phyloP scores from a whole-genome alignment of 2,329 filamentous ascomycete genomes.

The Cladophialophora psammophila region DNA sequence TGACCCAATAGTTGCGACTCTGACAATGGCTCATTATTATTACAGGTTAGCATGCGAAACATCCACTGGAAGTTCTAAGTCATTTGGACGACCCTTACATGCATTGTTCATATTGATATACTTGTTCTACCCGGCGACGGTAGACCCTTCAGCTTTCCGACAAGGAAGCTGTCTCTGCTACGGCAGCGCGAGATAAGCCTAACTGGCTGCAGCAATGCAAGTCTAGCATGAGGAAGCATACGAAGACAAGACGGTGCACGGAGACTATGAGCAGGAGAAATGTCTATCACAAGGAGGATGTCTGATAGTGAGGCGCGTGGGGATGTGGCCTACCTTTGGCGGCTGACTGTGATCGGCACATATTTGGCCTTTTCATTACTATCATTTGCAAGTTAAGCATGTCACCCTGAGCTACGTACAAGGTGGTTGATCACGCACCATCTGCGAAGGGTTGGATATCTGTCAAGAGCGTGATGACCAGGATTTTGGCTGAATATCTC shows the following conservation, averaged over 20 bases:
- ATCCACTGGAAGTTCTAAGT: slow-evolving; percentile 55
- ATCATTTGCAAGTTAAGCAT: not conserved
- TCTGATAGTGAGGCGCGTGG: not conserved
- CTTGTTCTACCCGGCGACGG: slow-evolving; percentile 47
- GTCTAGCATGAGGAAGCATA: slow-evolving; percentile 9
- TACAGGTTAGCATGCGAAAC: slow-evolving; percentile 47
- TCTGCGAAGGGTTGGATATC: not conserved
- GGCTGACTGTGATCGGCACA: not conserved
- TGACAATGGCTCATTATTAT: not conserved
- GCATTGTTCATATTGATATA: slow-evolving; percentile 57
- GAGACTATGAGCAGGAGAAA: slow-evolving; percentile 19
- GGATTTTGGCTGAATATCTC: not conserved
- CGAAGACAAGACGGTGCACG: slow-evolving; percentile 19
- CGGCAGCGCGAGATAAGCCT: not conserved
- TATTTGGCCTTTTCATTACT: not conserved
- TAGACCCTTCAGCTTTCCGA: slow-evolving; percentile 29
- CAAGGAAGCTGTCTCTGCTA: slow-evolving; percentile 26
- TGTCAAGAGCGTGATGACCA: not conserved
- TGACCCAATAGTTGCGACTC: no score
- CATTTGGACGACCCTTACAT: slow-evolving; percentile 56
- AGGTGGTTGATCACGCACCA: not conserved
- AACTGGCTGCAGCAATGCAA: slow-evolving; percentile 2
- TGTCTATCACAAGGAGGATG: slow-evolving; percentile 22
- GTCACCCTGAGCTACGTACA: not conserved
- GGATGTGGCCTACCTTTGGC: not conserved